Conservation (phyloP, 2,329 filamentous ascomycete genomes). For the Aureobasidium musti region DNA sequence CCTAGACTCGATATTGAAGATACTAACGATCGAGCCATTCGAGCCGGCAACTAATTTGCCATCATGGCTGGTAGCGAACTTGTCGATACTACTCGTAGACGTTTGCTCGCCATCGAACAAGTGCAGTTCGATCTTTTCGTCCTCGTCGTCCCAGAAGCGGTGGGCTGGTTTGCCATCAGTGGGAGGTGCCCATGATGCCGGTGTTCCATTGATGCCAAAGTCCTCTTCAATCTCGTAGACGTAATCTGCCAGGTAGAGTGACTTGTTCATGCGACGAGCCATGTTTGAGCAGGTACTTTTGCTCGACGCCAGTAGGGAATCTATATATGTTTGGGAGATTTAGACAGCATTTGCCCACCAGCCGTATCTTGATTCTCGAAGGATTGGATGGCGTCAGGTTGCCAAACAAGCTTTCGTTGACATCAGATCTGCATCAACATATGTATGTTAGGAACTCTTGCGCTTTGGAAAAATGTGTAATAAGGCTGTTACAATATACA, state of each 20-base stretch:
- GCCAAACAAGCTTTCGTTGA: not conserved
- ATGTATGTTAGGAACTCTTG: no score
- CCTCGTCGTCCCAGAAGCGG: slow-evolving; percentile 13
- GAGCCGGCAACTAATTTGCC: not conserved
- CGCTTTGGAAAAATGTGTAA: not conserved
- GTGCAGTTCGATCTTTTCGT: not conserved
- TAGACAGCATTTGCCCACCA: not conserved
- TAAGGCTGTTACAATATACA: not conserved
- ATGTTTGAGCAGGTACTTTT: no score
- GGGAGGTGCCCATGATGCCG: not conserved
- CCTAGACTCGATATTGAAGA: not conserved
- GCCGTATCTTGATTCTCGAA: not conserved
- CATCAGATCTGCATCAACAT: not conserved
- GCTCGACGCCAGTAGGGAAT: no score
- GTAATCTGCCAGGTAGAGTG: not conserved
- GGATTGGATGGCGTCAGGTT: slow-evolving; percentile 3
- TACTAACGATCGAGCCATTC: not conserved
- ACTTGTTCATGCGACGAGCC: not conserved
- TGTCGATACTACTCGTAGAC: not conserved
- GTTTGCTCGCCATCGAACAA: not conserved
- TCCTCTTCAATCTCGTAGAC: not conserved
- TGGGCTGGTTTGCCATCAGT: not conserved
- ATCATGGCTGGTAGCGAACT: not conserved
- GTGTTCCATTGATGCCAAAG: not conserved
- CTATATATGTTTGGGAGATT: not conserved